Evolutionary conservation across 352 stramenopile genomes (phyloP), one percentile per base, ranked within the genome.

Genomic region (Pythium grandisporangium): DNA sequence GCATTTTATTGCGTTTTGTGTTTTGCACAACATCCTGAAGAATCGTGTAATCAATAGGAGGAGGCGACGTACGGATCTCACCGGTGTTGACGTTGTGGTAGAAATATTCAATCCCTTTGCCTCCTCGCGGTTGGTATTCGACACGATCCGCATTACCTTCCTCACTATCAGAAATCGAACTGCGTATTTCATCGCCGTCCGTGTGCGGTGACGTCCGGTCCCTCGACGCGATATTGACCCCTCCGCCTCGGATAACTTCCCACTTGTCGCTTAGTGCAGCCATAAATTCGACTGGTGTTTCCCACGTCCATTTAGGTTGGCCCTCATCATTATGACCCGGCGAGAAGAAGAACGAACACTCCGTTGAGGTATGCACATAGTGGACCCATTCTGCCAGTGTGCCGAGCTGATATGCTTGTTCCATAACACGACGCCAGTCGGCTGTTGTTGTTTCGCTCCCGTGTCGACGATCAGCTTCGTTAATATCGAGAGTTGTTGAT

Each of bases 21-120:
- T 79, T 65, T 30, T 91, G 75, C 1, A 89, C 70, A 4, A 82
- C 63, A 20, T 87, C 70, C 50, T 88, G 78, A 12, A 91, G 53
- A 1, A 83, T 51, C 16, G 44, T 40, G 32, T 66, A 77, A 48
- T 88, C 53, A 24, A 88, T 70, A 0, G 66, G 61, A 11, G 78
- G 78, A 6, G 79, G 61, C 4, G 50, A 51, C 2, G 49, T 30
- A 0, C 71, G 62, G 8, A 79, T 33, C 17, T 88, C 70, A 2
- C 64, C 61, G 1, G 72, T 88, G 23, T 55, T 8, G 0, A 68
- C 70, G 38, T 84, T 71, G 47, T 77, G 66, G 53, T 87, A 91
- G 14, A 87, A 43, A 38, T 84, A 91, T 14, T 71, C 37, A 16
- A 63, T 42, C 29, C 40, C 50, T 20, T 25, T 39, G 35, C 47